phyloP scores from a whole-genome alignment of 352 stramenopile species.

The Peronospora destructor region DNA sequence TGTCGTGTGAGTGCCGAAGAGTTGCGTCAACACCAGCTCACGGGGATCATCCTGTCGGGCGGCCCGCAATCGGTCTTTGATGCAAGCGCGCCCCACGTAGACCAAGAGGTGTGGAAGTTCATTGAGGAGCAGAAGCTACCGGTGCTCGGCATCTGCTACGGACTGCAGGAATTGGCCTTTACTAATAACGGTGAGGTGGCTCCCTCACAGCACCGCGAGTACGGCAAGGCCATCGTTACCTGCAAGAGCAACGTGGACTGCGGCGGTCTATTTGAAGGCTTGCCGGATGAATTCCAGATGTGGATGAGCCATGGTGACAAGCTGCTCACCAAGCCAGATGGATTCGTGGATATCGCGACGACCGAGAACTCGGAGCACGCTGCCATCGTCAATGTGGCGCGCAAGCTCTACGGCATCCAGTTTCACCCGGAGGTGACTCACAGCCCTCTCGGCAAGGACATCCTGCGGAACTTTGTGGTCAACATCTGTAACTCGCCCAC shows the following conservation, averaged over 20 bases:
- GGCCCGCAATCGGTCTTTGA: conserved; percentile 97
- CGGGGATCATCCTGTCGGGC: conserved; percentile 96
- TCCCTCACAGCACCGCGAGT: conserved; percentile 92
- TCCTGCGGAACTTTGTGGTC: conserved; percentile 97
- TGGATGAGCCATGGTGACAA: conserved; percentile 99
- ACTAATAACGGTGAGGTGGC: conserved; percentile 94
- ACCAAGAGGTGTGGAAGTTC: conserved; percentile 92
- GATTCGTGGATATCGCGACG: conserved; percentile 85
- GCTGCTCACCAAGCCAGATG: conserved; percentile 89
- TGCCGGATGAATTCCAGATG: conserved; percentile 93
- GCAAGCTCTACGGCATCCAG: conserved; percentile 96
- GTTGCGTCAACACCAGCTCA: conserved; percentile 90
- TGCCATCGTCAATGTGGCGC: conserved; percentile 91
- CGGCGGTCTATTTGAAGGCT: conserved; percentile 83
- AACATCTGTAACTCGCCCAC: conserved; percentile 91
- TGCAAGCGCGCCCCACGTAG: conserved; percentile 91
- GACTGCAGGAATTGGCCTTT: conserved; percentile 92
- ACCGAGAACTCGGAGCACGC: conserved; percentile 90
- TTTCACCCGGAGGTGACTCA: conserved; percentile 97
- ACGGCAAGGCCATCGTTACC: conserved; percentile 94
- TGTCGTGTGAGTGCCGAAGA: conserved; percentile 92
- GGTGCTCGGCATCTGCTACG: conserved; percentile 98
- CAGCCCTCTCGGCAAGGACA: conserved; percentile 90
- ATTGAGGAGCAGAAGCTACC: conserved; percentile 94
- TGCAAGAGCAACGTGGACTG: conserved; percentile 46